A percentile compares a stretch with the other conserved stretches of the same genome.
Evolutionary conservation across 1,139 yeast species (phyloP).

Genomic region (Taiozyma sp.): DNA sequence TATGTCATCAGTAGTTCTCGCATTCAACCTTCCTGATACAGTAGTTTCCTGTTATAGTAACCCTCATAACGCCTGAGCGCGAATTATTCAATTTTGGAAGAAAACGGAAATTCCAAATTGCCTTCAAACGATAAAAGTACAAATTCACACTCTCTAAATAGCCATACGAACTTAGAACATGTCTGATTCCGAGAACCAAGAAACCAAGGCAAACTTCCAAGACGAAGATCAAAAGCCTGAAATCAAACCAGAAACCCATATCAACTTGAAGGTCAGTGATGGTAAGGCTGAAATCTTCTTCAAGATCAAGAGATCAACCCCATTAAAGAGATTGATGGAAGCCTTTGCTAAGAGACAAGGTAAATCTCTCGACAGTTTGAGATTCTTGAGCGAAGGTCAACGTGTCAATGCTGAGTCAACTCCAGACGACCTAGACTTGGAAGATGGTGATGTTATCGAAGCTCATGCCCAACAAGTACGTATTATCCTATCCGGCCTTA

Average conservation of each 20-base stretch:
- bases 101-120: not conserved
- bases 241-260: constrained; percentile 64
- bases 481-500: constrained; percentile 18
- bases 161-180: constrained; percentile 9
- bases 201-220: constrained; percentile 27
- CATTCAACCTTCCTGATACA: not conserved
- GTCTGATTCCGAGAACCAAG: constrained; percentile 28
- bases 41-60: not conserved
- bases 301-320: constrained; percentile 91
- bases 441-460: constrained; percentile 93
- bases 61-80: not conserved
- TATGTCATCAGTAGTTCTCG: not conserved
- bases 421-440: constrained; percentile 87
- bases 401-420: constrained; percentile 85
- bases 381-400: constrained; percentile 92
- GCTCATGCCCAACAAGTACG: constrained; percentile 97
- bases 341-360: constrained; percentile 99
- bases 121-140: not conserved
- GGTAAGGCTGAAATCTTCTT: constrained; percentile 91
- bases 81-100: not conserved
- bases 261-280: constrained; percentile 90
- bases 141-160: not conserved
- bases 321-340: constrained; percentile 91
- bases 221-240: constrained; percentile 46
- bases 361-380: constrained; percentile 70